Evolutionary conservation across 768 basidiomycete species (phyloP), one percentile per base, ranked within the genome.

Genomic region (Podaxis carcinomalis): DNA sequence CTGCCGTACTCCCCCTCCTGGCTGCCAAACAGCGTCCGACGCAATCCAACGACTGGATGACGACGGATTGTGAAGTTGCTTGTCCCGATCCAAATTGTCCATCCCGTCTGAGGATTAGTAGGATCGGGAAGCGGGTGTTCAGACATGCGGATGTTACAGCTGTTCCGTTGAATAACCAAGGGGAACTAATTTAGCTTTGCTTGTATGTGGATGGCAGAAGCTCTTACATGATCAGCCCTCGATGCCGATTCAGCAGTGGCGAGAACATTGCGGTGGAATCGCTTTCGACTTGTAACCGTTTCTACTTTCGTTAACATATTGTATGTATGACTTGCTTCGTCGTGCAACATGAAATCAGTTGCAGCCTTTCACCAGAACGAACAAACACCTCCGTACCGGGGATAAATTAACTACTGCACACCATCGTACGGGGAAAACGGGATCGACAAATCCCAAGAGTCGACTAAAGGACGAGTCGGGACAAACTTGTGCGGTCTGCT

Each of bases 1-100:
- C 77, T 25, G 77, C 86, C 6, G 77, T 89, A 16, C 77, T 89
- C 6, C 86, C 86, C 2, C 74, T 89, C n/a, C 74, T 89, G 6
- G 84, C 87, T 7, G 86, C 86, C 16, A 89, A 88, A 67, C 86
- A 89, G 61, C 79, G 87, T 4, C 70, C 71, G 13, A 81, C 80
- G 2, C 71, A 85, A 56, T 65, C 73, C 1, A 79, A 83, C 62
- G 87, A 88, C 68, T 88, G 88, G 86, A 88, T 89, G 81, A 74
- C 83, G 4, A 84, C 85, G 1, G 87, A 89, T 62, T 79, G 77
- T 0, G 82, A 86, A 64, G 70, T 89, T 28, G 86, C 86, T 0
- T 89, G 87, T 65, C 88, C 86, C 0, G 87, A 88, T 68, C 87
- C 87, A 1, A 72, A 85, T 59, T 89, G 88, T 70, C 79, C 76